Percentiles rank a stretch among this genome's conserved stretches.
These are phyloP conservation scores for Neopestalotiopsis clavispora DNA, from an alignment of 2,329 filamentous ascomycete species.

Conservation along the genomic window DNA sequence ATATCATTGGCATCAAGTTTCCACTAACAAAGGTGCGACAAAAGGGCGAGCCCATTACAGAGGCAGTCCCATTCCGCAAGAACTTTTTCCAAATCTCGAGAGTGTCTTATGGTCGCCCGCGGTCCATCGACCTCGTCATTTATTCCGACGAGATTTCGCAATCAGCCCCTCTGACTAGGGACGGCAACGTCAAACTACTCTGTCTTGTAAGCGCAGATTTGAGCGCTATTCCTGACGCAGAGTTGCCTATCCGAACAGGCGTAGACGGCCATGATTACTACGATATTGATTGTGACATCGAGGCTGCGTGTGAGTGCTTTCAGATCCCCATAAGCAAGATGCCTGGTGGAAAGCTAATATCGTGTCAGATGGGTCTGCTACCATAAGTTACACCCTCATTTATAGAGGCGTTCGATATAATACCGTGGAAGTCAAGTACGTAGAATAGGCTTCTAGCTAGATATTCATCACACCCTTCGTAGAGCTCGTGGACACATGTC, in stretches of 20 bases:
- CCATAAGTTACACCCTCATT: neutral
- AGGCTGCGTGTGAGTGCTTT: slow-evolving; percentile 40
- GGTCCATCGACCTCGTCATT: slow-evolving; percentile 40
- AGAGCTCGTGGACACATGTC: no score
- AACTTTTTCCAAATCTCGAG: slow-evolving; percentile 23
- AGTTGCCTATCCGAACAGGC: slow-evolving; percentile 38
- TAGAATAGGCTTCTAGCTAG: neutral
- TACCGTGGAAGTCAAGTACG: slow-evolving; percentile 5
- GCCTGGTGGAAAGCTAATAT: neutral
- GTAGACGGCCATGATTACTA: slow-evolving; percentile 45
- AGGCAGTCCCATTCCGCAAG: slow-evolving; percentile 43
- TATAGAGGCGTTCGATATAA: slow-evolving; percentile 8
- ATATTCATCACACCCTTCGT: no score
- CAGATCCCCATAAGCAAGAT: neutral
- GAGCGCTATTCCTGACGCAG: slow-evolving; percentile 43
- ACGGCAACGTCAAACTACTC: slow-evolving; percentile 41
- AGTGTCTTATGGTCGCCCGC: slow-evolving; percentile 39
- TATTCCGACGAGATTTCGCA: slow-evolving; percentile 37
- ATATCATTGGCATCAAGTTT: neutral
- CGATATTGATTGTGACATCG: slow-evolving; percentile 43
- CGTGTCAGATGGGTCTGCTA: neutral
- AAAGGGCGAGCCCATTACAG: slow-evolving; percentile 43
- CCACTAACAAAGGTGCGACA: slow-evolving; percentile 2
- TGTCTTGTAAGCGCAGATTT: slow-evolving; percentile 46
- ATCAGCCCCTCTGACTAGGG: slow-evolving; percentile 38